Evolutionary conservation across 768 basidiomycete genomes (phyloP), one percentile per base, ranked within the genome.

Genomic region (Butyriboletus loyo): DNA sequence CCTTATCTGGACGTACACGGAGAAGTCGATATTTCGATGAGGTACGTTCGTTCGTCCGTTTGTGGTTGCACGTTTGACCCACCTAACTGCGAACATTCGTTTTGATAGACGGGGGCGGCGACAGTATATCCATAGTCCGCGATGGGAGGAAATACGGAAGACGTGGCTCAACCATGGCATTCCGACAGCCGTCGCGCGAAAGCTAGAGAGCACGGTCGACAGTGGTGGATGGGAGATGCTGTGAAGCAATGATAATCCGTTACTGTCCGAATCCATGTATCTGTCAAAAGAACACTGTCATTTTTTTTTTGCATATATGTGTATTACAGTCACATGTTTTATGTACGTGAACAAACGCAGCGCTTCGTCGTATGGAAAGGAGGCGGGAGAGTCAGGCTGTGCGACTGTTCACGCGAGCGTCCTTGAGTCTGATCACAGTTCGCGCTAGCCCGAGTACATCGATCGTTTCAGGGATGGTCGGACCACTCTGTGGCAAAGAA

Each of bases 1-100:
- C 94, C 96, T 0, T 98, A 97, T 63, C 79, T 98, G 36, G 97
- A 99, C 61, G 82, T 82, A 1, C 97, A 98, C 55, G 97, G 96
- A 1, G 97, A 98, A 63, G 81, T 92, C 2, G 96, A 98, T 67
- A 76, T 90, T 13, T 88, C 87, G 3, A 92, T 96, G 87, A 84
- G 92, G 94, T 92, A 60, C 51, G 78, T 64, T 30, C 10, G 4
- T 9, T 24, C 14, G 6, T 41, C 40, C 27, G 8, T 14, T 27
- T 36, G 22, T 44, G n/a, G 32, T 34, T 41, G n/a, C 7, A 40
- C 7, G 28, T 25, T 39, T 30, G 36, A 38, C 37, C 37, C 30
- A 14, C 21, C 50, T 50, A 22, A 45, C 6, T 1, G 21, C 30
- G 7, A 35, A 34, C 14, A 43, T 14, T 46, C 27, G 36, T 13